Conservation (phyloP, 2,329 filamentous ascomycete genomes). For the Trichoderma sp. region DNA sequence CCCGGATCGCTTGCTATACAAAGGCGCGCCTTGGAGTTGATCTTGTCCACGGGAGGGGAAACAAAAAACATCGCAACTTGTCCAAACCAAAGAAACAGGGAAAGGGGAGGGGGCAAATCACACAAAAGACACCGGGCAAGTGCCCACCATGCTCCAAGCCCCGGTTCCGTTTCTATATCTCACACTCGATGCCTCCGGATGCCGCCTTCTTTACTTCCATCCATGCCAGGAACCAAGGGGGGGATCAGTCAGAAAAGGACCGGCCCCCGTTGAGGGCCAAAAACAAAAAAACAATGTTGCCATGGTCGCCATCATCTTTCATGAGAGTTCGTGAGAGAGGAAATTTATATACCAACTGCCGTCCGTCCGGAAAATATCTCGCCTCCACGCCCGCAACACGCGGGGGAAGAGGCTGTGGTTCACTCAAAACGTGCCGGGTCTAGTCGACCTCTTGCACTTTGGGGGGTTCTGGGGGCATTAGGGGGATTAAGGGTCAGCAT, state of each 20-base stretch:
- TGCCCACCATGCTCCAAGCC: slow-evolving; percentile 20
- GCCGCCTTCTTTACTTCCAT: slow-evolving; percentile 4
- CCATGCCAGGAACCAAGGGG: slow-evolving; percentile 12
- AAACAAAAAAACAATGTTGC: slow-evolving; percentile 5
- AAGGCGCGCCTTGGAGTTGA: slow-evolving; percentile 16
- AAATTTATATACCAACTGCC: slow-evolving; percentile 32
- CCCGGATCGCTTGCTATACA: slow-evolving; percentile 21
- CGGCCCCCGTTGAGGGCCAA: slow-evolving; percentile 1
- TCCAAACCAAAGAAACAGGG: slow-evolving; percentile 19
- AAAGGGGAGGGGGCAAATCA: background rate
- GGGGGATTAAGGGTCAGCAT: slow-evolving; percentile 5
- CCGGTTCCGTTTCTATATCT: slow-evolving; percentile 15
- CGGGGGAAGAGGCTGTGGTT: background rate
- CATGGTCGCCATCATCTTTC: slow-evolving; percentile 22
- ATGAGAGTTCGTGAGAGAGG: slow-evolving; percentile 36
- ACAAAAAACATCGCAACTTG: slow-evolving; percentile 10
- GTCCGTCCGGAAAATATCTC: slow-evolving; percentile 21
- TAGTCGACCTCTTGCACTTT: slow-evolving; percentile 11
- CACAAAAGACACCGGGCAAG: slow-evolving; percentile 16
- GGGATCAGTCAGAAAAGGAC: slow-evolving; percentile 3
- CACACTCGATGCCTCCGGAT: slow-evolving; percentile 19
- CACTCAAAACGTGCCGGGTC: background rate
- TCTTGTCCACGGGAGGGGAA: slow-evolving; percentile 5
- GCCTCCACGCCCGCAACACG: slow-evolving; percentile 1
- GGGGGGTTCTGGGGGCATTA: background rate